Evolutionary conservation across 2,329 filamentous ascomycete species (phyloP), one percentile per base, ranked within the genome.

Genomic region (Exophiala calicioides): DNA sequence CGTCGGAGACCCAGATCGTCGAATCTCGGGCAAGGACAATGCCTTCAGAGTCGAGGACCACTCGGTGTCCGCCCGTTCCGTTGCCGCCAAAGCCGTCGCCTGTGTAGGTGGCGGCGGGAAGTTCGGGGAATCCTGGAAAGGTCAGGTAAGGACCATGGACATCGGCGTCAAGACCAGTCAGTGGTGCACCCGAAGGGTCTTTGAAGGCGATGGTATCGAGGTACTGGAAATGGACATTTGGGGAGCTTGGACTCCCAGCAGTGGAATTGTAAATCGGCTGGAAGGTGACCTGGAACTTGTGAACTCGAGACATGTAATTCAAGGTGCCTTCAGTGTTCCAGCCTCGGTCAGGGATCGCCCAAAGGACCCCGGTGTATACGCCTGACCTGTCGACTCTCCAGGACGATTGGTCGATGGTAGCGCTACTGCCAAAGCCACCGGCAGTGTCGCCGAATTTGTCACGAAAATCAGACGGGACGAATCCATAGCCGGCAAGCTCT

Each of bases 301-400:
- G 85, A 20, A 89, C 74, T 24, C 85, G 77, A 3, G 77, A 75
- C 55, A 86, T 79, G 62, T 77, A 86, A 62, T 86, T 86, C 13
- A 84, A 56, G 6, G 84, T 87, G 33, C 82, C 84, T 57, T 86
- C 70, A 0, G 84, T 87, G 60, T 88, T 88, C 77, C 85, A 88
- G 27, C 85, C 85, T 50, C 84, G 74, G 60, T 87, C 83, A 1
- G 85, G 84, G 12, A 87, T 65, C 9, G 74, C 71, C 67, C 78
- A 88, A 16, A 87, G 60, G 3, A 78, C 73, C 12, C 82, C 85
- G 2, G 74, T 72, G 61, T 87, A 88, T 41, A 69, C 70, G 57
- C 67, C 72, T 4, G 63, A 62, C 7, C 27, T 41, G 34, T 55
- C 36, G 60, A 76, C 78, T 56, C 71, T 75, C 82, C 84, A 88